A percentile compares a stretch with the other conserved stretches of the same genome.
phyloP scores from a whole-genome alignment of 2,329 filamentous ascomycete genomes.

The Colletotrichum viniferum region DNA sequence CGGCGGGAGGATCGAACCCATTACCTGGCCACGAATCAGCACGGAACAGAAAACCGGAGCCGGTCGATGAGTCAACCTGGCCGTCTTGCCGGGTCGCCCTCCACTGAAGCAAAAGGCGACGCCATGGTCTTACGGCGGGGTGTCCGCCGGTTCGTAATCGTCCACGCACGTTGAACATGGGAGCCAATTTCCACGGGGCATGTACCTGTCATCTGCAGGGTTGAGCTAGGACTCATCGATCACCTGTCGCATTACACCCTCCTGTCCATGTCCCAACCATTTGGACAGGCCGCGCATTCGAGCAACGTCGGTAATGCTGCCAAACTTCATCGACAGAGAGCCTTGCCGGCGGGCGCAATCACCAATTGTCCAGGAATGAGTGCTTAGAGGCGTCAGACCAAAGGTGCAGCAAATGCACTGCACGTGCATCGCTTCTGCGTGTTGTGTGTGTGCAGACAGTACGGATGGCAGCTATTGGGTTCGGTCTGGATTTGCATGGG shows the following conservation, averaged over 20 bases:
- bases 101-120: neutral
- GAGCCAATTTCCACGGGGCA: neutral
- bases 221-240: conserved; percentile 9
- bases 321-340: neutral
- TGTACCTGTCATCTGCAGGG: neutral
- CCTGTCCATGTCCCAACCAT: neutral
- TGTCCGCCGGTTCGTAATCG: conserved; percentile 16
- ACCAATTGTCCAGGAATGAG: neutral
- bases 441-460: neutral
- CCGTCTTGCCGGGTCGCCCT: neutral
- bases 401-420: neutral
- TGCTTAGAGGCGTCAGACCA: neutral
- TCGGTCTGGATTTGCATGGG: neutral
- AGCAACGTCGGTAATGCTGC: neutral
- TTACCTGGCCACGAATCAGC: neutral
- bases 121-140: conserved; percentile 6
- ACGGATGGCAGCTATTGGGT: neutral
- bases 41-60: neutral
- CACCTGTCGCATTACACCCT: neutral
- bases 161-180: neutral
- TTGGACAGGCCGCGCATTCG: neutral
- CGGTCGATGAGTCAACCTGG: conserved; percentile 3
- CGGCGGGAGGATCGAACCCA: neutral
- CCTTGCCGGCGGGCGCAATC: neutral
- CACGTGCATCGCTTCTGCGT: neutral